Evolutionary conservation across 192 early-diverging fungal species (phyloP).

Genomic region (Thamnidium elegans): DNA sequence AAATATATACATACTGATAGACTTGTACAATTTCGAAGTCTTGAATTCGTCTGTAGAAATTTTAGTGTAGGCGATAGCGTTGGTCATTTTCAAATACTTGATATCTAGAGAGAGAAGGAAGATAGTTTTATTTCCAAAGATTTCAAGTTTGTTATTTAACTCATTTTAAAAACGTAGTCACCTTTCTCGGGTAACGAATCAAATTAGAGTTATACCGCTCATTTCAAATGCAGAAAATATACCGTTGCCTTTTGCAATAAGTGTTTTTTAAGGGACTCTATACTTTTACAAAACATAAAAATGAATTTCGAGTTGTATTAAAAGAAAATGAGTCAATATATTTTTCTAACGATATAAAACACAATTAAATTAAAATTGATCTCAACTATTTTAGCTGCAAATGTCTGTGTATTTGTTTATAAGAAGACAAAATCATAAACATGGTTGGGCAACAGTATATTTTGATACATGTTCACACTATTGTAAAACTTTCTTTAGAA

Average conservation of each 20-base stretch:
- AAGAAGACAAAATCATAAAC: no score
- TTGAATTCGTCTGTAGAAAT: conserved; percentile 1
- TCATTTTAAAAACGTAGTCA: conserved; percentile 5
- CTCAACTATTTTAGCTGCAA: no score
- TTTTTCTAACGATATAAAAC: no score
- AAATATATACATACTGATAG: conserved; percentile 6
- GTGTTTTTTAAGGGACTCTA: neutral
- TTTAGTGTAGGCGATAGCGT: conserved; percentile 3
- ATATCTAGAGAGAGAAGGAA: neutral
- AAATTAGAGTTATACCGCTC: conserved; percentile 9
- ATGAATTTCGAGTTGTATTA: neutral
- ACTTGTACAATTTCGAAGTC: neutral
- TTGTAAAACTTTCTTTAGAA: no score
- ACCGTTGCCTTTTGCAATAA: neutral
- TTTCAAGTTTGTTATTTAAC: conserved; percentile 3
- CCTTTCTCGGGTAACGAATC: neutral
- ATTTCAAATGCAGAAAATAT: conserved; percentile 17
- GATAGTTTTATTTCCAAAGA: neutral
- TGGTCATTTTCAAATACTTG: conserved; percentile 1
- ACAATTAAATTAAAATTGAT: no score
- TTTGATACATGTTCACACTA: no score
- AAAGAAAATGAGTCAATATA: neutral
- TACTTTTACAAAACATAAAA: neutral
- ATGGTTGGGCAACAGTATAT: no score
- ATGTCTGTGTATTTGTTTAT: no score